Evolutionary conservation across 225 moss, liverwort and hornwort genomes (phyloP), one percentile per base, ranked within the genome.

Genomic region (Climacium dendroides): DNA sequence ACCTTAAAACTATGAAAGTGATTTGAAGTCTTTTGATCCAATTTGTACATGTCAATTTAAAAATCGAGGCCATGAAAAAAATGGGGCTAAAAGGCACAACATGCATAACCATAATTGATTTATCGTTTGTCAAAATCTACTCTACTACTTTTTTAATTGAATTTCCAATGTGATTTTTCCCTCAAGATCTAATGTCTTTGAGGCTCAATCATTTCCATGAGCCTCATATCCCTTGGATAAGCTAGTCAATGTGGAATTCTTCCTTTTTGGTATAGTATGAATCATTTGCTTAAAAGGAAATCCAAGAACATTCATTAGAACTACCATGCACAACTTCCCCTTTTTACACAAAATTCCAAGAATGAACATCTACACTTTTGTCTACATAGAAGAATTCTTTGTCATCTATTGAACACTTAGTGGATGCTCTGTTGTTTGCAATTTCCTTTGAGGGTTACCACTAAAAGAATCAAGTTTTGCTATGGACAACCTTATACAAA

Each of bases 341-440:
- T 67, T 67, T 37, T 13, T 7, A 39, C 3, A 13, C 5, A 11
- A 37, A 37, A 67, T 67, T 23, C 13, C 67, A 37, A 39, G 2
- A 8, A 39, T 39, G 14, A 39, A 69, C 4, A 2, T 24, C 0
- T 39, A 0, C 3, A 24, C 24, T 24, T 39, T 13, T 14, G 8
- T 41, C 70, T 24, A 39, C 5, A 39, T 37, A 25, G 39, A 4
- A 69, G 14, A 14, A n/a, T 20, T 20, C 3, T 8, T 1, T 3
- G 1, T 14, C 39, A 13, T 39, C 24, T 39, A 39, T n/a, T 11
- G 1, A 8, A 63, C 63, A 63, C 4, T 63, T 5, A 32, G n/a
- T n/a, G n/a, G n/a, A 3, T 65, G 20, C 4, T 0, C 0, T n/a
- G n/a, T 35, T n/a, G 11, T 17, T 0, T 0, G 2, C 7, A 15